A percentile compares a stretch with the other conserved stretches of the same genome.
Conservation (phyloP, 1,284 basidiomycete species). For the Boletus sp. region DNA sequence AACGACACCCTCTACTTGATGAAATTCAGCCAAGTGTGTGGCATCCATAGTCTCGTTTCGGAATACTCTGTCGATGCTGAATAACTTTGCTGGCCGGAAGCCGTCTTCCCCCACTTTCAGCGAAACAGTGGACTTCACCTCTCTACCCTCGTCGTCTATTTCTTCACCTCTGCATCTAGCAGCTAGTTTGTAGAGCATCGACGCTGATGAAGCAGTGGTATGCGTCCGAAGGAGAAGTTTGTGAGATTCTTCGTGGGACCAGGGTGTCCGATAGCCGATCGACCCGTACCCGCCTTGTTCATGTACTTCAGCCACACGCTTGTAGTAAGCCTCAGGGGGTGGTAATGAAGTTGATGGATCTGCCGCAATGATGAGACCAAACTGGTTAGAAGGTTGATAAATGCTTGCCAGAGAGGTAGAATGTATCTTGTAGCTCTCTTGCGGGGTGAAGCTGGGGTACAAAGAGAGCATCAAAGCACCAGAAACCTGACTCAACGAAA, state of each 20-base stretch:
- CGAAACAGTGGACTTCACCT: slow-evolving; percentile 33
- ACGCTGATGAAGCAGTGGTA: slow-evolving; percentile 92
- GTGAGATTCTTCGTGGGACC: slow-evolving; percentile 86
- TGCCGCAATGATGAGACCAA: slow-evolving; percentile 31
- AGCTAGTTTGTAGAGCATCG: slow-evolving; percentile 93
- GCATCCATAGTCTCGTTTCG: slow-evolving; percentile 98
- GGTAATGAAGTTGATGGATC: slow-evolving; percentile 79
- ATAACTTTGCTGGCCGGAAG: slow-evolving; percentile 95
- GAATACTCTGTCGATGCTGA: slow-evolving; percentile 98
- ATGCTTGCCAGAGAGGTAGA: slow-evolving; percentile 85
- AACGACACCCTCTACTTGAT: slow-evolving; percentile 99
- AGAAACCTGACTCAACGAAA: slow-evolving; percentile 98
- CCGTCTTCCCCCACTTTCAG: slow-evolving; percentile 49
- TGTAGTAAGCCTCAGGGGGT: slow-evolving; percentile 85
- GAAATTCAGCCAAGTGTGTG: slow-evolving; percentile 99
- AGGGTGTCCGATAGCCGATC: slow-evolving; percentile 97
- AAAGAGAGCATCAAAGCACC: slow-evolving; percentile 99
- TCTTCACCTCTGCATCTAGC: slow-evolving; percentile 65
- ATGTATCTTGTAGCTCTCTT: slow-evolving; percentile 97
- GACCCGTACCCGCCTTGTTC: slow-evolving; percentile 92
- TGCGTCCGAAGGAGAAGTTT: slow-evolving; percentile 95
- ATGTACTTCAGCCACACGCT: slow-evolving; percentile 85
- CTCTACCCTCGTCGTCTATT: slow-evolving; percentile 38
- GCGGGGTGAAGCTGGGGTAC: slow-evolving; percentile 99
- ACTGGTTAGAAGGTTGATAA: not conserved